Conservation (phyloP, 1,284 basidiomycete genomes). For the Schizophyllum commune region DNA sequence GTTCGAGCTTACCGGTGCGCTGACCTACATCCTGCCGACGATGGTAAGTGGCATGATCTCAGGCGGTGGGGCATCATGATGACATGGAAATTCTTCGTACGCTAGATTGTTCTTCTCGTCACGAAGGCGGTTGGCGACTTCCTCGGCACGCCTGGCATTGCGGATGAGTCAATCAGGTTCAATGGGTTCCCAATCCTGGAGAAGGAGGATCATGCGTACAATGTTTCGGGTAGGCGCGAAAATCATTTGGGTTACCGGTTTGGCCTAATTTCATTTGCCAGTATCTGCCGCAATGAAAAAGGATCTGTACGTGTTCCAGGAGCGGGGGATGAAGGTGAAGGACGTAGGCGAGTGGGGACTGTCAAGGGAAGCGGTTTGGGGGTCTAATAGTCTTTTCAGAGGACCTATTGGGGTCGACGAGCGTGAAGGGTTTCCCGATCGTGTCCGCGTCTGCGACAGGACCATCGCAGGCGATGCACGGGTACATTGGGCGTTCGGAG, state of each 20-base stretch:
- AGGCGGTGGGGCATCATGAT: slow-evolving; percentile 1
- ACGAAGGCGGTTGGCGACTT: slow-evolving; percentile 98
- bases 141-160: slow-evolving; percentile 88
- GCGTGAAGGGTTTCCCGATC: slow-evolving; percentile 90
- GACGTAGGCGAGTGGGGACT: slow-evolving; percentile 60
- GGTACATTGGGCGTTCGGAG: slow-evolving; percentile 72
- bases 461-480: slow-evolving; percentile 48
- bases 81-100: slow-evolving; percentile 1
- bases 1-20: slow-evolving; percentile 98
- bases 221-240: slow-evolving; percentile 66
- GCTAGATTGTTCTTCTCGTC: slow-evolving; percentile 87
- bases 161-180: slow-evolving; percentile 95
- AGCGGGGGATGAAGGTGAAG: slow-evolving; percentile 67
- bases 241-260: neutral
- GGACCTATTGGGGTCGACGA: slow-evolving; percentile 56
- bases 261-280: slow-evolving; percentile 21
- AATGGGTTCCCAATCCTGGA: slow-evolving; percentile 96
- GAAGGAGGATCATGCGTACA: slow-evolving; percentile 87
- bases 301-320: slow-evolving; percentile 67
- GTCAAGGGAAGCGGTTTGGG: neutral
- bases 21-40: slow-evolving; percentile 96
- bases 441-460: slow-evolving; percentile 31
- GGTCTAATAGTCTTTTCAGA: slow-evolving; percentile 34
- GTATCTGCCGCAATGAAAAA: slow-evolving; percentile 88
- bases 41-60: slow-evolving; percentile 59